Base-by-base conservation (phyloP, 768 basidiomycete species). In the Kwoniella sp. region DNA sequence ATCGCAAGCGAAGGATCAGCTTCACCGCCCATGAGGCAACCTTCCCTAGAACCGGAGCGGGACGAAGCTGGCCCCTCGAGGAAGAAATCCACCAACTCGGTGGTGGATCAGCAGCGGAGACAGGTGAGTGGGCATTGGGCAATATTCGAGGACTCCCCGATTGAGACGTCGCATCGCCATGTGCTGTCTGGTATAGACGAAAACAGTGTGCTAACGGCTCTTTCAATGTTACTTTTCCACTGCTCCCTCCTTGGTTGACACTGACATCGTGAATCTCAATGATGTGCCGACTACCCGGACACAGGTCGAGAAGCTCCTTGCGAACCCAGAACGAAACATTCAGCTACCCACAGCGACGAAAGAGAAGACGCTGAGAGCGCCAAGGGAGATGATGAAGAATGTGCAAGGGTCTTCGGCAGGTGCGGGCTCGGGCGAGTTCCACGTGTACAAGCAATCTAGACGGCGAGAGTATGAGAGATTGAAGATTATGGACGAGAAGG, bases 331-430 rank as follows among this genome's bases (percentile, higher is more conserved):
- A 7, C 94, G 93, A 78, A 87, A 88, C 1, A 91, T 88, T 0
- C 86, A 86, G 75, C 82, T 98, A 11, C 92, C 94, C 1, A 74
- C 85, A n/a, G 84, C 90, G 0, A 89, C 90, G 4, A 90, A 91
- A 79, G 90, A 91, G 68, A 93, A 91, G 83, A 85, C 84, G 0
- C 84, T 97, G 15, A 23, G 68, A 53, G 65, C 68, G 2, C 71
- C 74, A 30, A 84, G 93, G 22, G 96, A 85, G 68, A 83, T 83
- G 82, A 97, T 99, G 91, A 97, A 96, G 85, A 98, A 98, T 73
- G 95, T 99, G 7, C 94, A 97, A 81, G 96, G 96, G 0, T 94
- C 92, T 17, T 92, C 91, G 80, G 93, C 96, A 7, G 96, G 95
- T 51, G 96, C 96, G 20, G 96, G 96, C 56, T 92, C 91, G 62